Conservation (phyloP, 495 filamentous ascomycete species). For the Rhypophila decipiens region DNA sequence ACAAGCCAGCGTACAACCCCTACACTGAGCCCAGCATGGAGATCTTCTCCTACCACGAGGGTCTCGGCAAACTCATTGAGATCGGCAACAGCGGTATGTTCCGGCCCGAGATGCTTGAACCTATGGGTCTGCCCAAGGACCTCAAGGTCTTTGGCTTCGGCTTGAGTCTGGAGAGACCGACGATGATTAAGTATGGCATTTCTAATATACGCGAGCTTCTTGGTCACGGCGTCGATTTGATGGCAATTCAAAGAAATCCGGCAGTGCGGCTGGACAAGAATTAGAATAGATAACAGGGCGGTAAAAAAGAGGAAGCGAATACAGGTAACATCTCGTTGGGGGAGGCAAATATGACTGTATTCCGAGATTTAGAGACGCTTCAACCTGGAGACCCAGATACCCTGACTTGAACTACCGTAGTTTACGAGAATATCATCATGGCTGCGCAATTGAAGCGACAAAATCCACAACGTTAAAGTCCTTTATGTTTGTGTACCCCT, state of each 20-base stretch:
- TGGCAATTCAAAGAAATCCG: slow-evolving; percentile 76
- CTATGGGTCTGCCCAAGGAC: slow-evolving; percentile 80
- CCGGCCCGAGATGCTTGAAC: slow-evolving; percentile 81
- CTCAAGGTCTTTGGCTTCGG: slow-evolving; percentile 90
- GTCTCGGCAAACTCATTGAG: slow-evolving; percentile 85
- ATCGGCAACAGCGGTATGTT: slow-evolving; percentile 99
- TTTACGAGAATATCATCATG: no score
- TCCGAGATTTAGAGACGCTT: no score
- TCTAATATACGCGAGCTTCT: slow-evolving; percentile 78
- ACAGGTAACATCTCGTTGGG: no score
- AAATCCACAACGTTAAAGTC: no score
- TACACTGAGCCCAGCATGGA: slow-evolving; percentile 99
- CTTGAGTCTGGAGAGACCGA: slow-evolving; percentile 84
- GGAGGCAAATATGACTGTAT: no score
- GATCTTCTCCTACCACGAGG: slow-evolving; percentile 88
- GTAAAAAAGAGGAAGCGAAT: no score
- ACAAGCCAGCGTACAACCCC: slow-evolving; percentile 80
- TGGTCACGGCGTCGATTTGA: slow-evolving; percentile 77
- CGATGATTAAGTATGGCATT: slow-evolving; percentile 95
- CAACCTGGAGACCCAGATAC: no score
- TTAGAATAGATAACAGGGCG: not conserved
- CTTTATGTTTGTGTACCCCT: no score
- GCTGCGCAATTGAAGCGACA: no score
- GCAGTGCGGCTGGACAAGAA: slow-evolving; percentile 56
- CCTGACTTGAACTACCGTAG: no score